Evolutionary conservation across 75 land plant genomes (phyloP).

Genomic region (Ceratopteris richardii): DNA sequence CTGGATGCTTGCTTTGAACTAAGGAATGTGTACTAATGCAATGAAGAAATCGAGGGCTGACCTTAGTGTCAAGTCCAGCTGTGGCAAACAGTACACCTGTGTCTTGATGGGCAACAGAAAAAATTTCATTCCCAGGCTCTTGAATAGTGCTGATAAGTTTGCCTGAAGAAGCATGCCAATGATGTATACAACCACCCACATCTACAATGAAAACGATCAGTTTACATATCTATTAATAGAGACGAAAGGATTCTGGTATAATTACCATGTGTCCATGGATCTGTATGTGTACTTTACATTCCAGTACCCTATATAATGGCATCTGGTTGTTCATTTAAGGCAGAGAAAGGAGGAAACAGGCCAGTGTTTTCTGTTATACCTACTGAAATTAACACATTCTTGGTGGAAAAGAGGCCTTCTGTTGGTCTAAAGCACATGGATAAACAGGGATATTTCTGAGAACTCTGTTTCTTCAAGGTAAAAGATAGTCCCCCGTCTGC

Average conservation of each 20-base stretch:
- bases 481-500: slow-evolving; percentile 12
- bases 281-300: slow-evolving; percentile 14
- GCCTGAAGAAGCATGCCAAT: slow-evolving; percentile 35
- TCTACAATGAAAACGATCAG: no score
- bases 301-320: no score
- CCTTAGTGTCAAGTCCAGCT: slow-evolving; percentile 28
- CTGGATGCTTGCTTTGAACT: no score
- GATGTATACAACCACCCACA: slow-evolving; percentile 25
- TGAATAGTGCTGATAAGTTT: slow-evolving; percentile 13
- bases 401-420: background rate
- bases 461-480: slow-evolving; percentile 14
- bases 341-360: no score
- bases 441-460: slow-evolving; percentile 10
- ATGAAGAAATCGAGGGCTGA: no score
- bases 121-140: slow-evolving; percentile 23
- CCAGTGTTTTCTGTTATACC: no score
- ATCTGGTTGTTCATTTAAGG: no score
- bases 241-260: background rate
- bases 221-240: background rate
- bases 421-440: slow-evolving; percentile 23
- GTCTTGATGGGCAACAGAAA: slow-evolving; percentile 16
- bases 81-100: slow-evolving; percentile 26
- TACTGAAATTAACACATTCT: slow-evolving; percentile 19
- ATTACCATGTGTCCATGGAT: background rate
- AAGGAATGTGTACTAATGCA: no score